Evolutionary conservation across 805 yeast genomes (phyloP).

Genomic region (Candida yuanshanica): DNA sequence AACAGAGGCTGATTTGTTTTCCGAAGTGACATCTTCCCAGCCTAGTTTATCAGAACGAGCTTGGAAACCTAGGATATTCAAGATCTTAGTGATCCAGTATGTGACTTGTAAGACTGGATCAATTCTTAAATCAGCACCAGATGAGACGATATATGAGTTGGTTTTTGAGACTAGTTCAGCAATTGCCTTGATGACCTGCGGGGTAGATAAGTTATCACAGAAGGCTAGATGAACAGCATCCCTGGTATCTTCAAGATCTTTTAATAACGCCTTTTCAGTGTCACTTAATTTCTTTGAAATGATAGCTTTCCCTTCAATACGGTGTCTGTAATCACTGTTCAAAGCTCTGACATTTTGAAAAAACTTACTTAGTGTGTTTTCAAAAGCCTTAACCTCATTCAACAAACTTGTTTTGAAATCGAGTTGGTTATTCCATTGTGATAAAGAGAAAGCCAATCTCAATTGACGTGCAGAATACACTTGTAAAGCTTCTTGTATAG

Average conservation of each 20-base stretch:
- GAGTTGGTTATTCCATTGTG: conserved; percentile 87
- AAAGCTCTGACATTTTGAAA: conserved; percentile 86
- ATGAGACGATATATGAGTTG: conserved; percentile 66
- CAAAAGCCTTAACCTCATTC: conserved; percentile 70
- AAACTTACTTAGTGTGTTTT: conserved; percentile 71
- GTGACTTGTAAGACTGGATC: conserved; percentile 65
- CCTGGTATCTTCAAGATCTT: conserved; percentile 46
- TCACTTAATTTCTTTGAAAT: conserved; percentile 57
- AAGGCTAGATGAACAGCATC: conserved; percentile 65
- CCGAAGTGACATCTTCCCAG: conserved; percentile 49
- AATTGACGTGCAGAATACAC: conserved; percentile 74
- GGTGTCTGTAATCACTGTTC: conserved; percentile 55
- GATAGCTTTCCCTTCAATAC: conserved; percentile 39
- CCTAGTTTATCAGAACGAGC: conserved; percentile 69
- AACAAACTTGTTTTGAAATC: conserved; percentile 85
- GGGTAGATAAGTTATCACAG: conserved; percentile 84
- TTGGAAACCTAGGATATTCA: conserved; percentile 72
- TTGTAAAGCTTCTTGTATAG: conserved; percentile 82
- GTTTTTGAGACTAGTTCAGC: conserved; percentile 63
- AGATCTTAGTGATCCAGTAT: conserved; percentile 63
- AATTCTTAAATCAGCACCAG: conserved; percentile 45
- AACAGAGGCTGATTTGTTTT: conserved; percentile 13
- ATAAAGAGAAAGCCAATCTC: conserved; percentile 84
- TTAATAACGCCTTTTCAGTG: conserved; percentile 50
- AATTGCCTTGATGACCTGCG: conserved; percentile 60